Evolutionary conservation across 768 basidiomycete genomes (phyloP).

Genomic region (Podaxis sp.): DNA sequence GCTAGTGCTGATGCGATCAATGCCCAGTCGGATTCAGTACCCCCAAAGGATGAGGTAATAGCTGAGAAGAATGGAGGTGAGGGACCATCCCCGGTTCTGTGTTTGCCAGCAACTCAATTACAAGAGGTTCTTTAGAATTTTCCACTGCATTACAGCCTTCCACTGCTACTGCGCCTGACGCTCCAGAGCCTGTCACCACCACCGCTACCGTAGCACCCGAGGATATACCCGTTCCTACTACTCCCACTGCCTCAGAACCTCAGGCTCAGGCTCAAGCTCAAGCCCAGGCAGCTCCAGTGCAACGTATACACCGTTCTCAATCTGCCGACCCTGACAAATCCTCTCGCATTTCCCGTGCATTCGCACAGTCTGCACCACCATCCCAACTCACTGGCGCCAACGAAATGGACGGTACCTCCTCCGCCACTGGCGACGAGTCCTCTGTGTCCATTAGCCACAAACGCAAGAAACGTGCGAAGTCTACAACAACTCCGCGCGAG

Average conservation of each 20-base stretch:
- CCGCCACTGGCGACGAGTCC: constrained; percentile 69
- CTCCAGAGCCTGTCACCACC: neutral
- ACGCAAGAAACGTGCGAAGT: constrained; percentile 25
- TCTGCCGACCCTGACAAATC: constrained; percentile 77
- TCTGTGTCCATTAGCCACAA: constrained; percentile 54
- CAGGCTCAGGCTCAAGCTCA: constrained; percentile 16
- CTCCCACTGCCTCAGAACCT: constrained; percentile 8
- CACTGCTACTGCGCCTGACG: constrained; percentile 16
- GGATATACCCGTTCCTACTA: constrained; percentile 16
- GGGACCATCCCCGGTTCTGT: neutral
- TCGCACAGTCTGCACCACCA: constrained; percentile 47
- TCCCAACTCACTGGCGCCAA: neutral
- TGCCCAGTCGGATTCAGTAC: constrained; percentile 17
- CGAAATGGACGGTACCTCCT: constrained; percentile 42
- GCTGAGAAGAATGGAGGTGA: constrained; percentile 27
- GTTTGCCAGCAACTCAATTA: neutral
- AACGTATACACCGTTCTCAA: constrained; percentile 71
- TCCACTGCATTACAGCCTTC: constrained; percentile 1
- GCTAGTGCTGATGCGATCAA: constrained; percentile 15
- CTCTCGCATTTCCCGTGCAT: constrained; percentile 57
- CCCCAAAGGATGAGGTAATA: constrained; percentile 25
- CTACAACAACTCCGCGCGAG: constrained; percentile 33
- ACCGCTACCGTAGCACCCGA: constrained; percentile 4
- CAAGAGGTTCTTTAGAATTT: neutral
- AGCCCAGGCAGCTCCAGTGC: constrained; percentile 26